Evolutionary conservation across 2,329 filamentous ascomycete species (phyloP).

Genomic region (Pseudogymnoascus verrucosus): DNA sequence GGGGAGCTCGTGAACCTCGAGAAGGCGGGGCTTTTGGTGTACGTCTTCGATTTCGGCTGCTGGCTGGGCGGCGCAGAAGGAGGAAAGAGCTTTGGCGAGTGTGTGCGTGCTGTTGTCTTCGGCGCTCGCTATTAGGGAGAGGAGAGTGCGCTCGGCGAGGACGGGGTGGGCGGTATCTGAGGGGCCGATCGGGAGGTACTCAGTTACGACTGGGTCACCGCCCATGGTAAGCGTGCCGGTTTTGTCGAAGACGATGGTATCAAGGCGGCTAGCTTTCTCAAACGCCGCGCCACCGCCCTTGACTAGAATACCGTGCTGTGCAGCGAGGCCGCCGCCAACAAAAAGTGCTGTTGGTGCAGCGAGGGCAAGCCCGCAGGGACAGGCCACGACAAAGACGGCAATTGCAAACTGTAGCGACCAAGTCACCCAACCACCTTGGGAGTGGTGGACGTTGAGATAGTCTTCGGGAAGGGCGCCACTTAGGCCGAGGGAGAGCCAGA

Average conservation of each 20-base stretch:
- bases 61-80: slow-evolving; percentile 42
- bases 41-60: not conserved
- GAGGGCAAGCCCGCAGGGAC: slow-evolving; percentile 52
- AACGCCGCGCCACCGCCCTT: slow-evolving; percentile 54
- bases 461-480: slow-evolving; percentile 45
- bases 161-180: not conserved
- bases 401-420: slow-evolving; percentile 73
- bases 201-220: slow-evolving; percentile 59
- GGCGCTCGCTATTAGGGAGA: slow-evolving; percentile 31
- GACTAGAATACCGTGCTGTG: slow-evolving; percentile 48
- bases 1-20: slow-evolving; percentile 54
- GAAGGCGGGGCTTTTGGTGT: slow-evolving; percentile 23
- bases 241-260: slow-evolving; percentile 52
- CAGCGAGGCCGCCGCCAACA: slow-evolving; percentile 49
- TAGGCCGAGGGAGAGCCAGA: slow-evolving; percentile 58
- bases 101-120: slow-evolving; percentile 71
- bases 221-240: slow-evolving; percentile 51
- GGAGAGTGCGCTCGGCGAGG: not conserved
- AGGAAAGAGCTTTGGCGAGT: slow-evolving; percentile 61
- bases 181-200: slow-evolving; percentile 11
- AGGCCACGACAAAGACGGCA: slow-evolving; percentile 52
- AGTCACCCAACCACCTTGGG: slow-evolving; percentile 53
- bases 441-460: slow-evolving; percentile 43
- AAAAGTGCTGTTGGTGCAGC: slow-evolving; percentile 52
- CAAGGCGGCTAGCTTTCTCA: slow-evolving; percentile 46